Evolutionary conservation across 805 yeast species (phyloP), one percentile per base, ranked within the genome.

Genomic region (Yamadazyma sp.): DNA sequence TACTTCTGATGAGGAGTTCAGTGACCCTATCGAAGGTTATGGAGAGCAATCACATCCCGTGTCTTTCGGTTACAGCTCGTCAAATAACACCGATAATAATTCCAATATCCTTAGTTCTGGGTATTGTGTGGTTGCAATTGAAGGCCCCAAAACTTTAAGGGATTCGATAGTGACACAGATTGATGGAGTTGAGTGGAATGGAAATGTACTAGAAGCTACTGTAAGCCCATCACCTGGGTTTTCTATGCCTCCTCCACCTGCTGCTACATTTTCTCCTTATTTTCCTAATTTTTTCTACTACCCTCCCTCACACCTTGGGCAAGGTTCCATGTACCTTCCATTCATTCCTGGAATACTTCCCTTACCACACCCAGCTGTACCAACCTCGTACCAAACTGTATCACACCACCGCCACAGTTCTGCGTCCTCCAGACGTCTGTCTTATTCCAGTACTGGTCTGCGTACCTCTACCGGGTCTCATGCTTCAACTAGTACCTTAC

Each of bases 161-260:
- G 33, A 5, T 16, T 4, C 11, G n/a, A 8, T 29, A 6, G 33
- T 20, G 11, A 10, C 14, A 6, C 24, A 11, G 9, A 17, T 32
- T 14, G 24, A 54, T 21, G 35, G 35, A 4, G 13, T 20, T 25
- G 36, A 32, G 36, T 60, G 62, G 60, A 16, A 40, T 13, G 44
- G 40, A 4, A 40, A 42, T 17, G 41, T 40, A 2, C 40, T 59
- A 28, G 49, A 50, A 8, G 55, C 44, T 13, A 32, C 38, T 13
- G 20, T 52, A n/a, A 21, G 37, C 9, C 42, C 42, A 5, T 6
- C 32, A 18, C 11, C 23, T 29, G n/a, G n/a, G 19, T 14, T 11
- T 6, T 18, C 10, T 8, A 19, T 11, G 15, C 32, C 24, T 5
- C 20, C 7, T 24, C 24, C 8, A 25, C 3, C 15, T 25, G 7